phyloP scores from a whole-genome alignment of 2,329 filamentous ascomycete genomes.

The Calonectria hongkongensis region DNA sequence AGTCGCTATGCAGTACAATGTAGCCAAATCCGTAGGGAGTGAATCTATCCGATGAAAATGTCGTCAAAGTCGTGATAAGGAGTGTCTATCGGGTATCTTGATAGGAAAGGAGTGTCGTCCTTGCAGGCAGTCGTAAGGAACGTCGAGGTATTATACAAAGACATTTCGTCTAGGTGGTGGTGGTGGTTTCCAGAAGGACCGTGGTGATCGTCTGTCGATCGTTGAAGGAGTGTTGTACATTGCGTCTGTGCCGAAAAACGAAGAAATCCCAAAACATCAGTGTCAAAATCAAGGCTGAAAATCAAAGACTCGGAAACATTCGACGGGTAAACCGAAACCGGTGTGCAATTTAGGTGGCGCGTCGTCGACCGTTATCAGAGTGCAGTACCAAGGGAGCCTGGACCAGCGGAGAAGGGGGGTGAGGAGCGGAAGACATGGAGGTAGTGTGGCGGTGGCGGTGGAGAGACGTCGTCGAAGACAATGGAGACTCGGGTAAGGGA shows the following conservation, averaged over 20 bases:
- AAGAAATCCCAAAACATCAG: slow-evolving; percentile 46
- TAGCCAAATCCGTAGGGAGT: slow-evolving; percentile 67
- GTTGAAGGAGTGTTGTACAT: slow-evolving; percentile 63
- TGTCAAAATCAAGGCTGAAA: slow-evolving; percentile 46
- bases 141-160: slow-evolving; percentile 56
- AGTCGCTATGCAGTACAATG: slow-evolving; percentile 74
- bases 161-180: slow-evolving; percentile 51
- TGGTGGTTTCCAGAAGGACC: slow-evolving; percentile 52
- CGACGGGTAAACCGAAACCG: slow-evolving; percentile 45
- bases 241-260: slow-evolving; percentile 58
- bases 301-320: slow-evolving; percentile 42
- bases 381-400: slow-evolving; percentile 57
- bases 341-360: slow-evolving; percentile 54
- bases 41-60: slow-evolving; percentile 63
- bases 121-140: slow-evolving; percentile 58
- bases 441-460: slow-evolving; percentile 63
- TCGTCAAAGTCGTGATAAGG: slow-evolving; percentile 62
- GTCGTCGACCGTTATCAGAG: slow-evolving; percentile 60
- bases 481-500: slow-evolving; percentile 67
- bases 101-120: slow-evolving; percentile 58
- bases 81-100: slow-evolving; percentile 61
- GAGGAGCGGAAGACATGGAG: slow-evolving; percentile 59
- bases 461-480: slow-evolving; percentile 59
- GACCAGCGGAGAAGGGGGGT: slow-evolving; percentile 60
- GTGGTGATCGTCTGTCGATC: slow-evolving; percentile 56